Base-by-base conservation (phyloP, 2,329 filamentous ascomycete genomes). In the Neurospora crassa region DNA sequence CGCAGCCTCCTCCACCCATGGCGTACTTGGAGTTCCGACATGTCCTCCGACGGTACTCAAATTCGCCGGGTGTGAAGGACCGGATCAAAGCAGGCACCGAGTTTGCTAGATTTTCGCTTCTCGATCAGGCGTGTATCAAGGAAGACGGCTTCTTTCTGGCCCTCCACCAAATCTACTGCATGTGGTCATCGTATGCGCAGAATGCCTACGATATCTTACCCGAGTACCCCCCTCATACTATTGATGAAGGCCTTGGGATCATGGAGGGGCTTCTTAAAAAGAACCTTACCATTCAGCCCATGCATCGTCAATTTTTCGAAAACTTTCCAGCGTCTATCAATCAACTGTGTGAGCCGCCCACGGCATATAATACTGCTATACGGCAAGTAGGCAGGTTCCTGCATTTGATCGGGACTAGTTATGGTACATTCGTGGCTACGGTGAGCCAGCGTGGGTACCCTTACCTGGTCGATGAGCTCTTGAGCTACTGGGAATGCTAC, bases 141-240 rank as follows among this genome's bases (percentile, higher is more conserved):
- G 78, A 84, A 5, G 92, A 94, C 77, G 73, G 82, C 67, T 88
- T 91, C 76, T 94, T 90, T 77, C 75, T 93, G 68, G 82, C 85
- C 6, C 77, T 92, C 14, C 90, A 92, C 76, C 90, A 92, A 76
- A 72, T 91, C 1, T 90, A 88, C 78, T 91, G 89, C 76, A 76
- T 86, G 24, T 88, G 86, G 84, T 84, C 83, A 3, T 71, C 80
- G 3, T 77, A 82, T 20, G 80, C 78, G 0, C 69, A 74, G 1
- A 72, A 77, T 3, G 76, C 86, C 5, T 79, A 83, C 18, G 75
- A 69, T 14, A 72, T 83, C 3, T 76, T 84, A 14, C 78, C 53
- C 2, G 24, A 80, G 1, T 77, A 82, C 67, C 14, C 75, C 67
- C 68, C 72, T 43, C 70, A 72, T 2, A 68, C 72, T 5, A 73